Evolutionary conservation across 176 grass and related monocot genomes (phyloP), one percentile per base, ranked within the genome.

Genomic region (Bonia amplexicaulis): DNA sequence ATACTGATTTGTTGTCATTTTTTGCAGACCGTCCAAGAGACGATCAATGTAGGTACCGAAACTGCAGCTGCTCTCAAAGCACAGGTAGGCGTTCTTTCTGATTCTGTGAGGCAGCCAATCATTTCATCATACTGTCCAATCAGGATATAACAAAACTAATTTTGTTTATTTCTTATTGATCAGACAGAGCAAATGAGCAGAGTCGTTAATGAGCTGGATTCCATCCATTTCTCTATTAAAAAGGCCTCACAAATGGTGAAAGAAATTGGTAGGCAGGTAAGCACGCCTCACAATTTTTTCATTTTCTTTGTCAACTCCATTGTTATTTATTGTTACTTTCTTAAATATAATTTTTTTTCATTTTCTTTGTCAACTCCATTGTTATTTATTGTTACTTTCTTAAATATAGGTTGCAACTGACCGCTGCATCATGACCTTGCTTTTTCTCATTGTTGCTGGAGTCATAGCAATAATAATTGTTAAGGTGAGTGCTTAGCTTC

Each of bases 131-230:
- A 66, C 19, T 72, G n/a, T 57, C 22, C 19, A 69, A 85, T 40
- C 12, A 42, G 42, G 33, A 58, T 55, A 69, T 6, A 26, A 3
- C 42, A 29, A 49, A 25, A 19, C 5, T 80, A 48, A 73, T 69
- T 73, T 86, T 55, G 39, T 20, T 48, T 79, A 77, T 74, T 74
- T 87, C 39, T 79, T 66, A 46, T 82, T 89, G 84, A 74, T 55
- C 84, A 98, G 95, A 98, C 95, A 23, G 95, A 95, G 46, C 95
- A 98, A 98, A 98, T 95, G 95, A 95, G 91, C 82, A 90, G 93
- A 86, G 69, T 95, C 80, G 88, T 98, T 51, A 98, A 98, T 81
- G 95, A 98, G 85, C 85, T 98, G 73, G 95, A 98, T 57, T 98
- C 95, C 20, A 98, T 98, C 42, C 95, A 98, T 91, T 98, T 98